phyloP scores from a whole-genome alignment of 495 filamentous ascomycete species.

The Hypoxylon trugodes region DNA sequence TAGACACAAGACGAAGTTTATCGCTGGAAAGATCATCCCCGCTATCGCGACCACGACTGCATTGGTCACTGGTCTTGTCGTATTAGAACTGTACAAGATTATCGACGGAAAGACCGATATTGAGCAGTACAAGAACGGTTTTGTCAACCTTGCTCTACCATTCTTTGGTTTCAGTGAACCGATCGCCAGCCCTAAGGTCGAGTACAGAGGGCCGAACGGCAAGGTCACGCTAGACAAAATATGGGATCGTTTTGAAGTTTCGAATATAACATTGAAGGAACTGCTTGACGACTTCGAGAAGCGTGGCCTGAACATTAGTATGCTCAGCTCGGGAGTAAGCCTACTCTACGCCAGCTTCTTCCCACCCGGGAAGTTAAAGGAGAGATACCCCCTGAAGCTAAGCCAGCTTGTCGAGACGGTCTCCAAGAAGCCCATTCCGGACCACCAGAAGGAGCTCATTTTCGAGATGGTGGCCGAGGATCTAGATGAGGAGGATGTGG shows the following conservation, averaged over 20 bases:
- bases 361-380: constrained; percentile 85
- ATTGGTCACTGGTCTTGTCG: constrained; percentile 90
- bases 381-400: constrained; percentile 66
- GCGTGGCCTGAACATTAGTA: constrained; percentile 82
- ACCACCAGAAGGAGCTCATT: constrained; percentile 93
- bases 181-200: constrained; percentile 89
- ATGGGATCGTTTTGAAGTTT: constrained; percentile 96
- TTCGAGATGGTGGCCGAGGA: constrained; percentile 97
- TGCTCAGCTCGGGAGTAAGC: constrained; percentile 96
- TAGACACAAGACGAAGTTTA: constrained; percentile 98
- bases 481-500: constrained; percentile 88
- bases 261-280: constrained; percentile 82
- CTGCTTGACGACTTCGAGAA: constrained; percentile 82
- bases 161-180: constrained; percentile 99
- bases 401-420: constrained; percentile 88
- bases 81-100: constrained; percentile 95
- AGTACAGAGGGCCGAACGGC: constrained; percentile 75
- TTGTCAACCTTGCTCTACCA: constrained; percentile 94
- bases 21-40: constrained; percentile 99
- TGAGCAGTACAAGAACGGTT: constrained; percentile 99
- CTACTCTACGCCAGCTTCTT: constrained; percentile 97
- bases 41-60: constrained; percentile 98
- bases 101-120: constrained; percentile 93
- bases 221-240: constrained; percentile 92
- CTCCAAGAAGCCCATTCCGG: constrained; percentile 89